These are phyloP conservation scores for Lactarius tabidus DNA, from an alignment of 768 basidiomycete species.

Conservation along the genomic window DNA sequence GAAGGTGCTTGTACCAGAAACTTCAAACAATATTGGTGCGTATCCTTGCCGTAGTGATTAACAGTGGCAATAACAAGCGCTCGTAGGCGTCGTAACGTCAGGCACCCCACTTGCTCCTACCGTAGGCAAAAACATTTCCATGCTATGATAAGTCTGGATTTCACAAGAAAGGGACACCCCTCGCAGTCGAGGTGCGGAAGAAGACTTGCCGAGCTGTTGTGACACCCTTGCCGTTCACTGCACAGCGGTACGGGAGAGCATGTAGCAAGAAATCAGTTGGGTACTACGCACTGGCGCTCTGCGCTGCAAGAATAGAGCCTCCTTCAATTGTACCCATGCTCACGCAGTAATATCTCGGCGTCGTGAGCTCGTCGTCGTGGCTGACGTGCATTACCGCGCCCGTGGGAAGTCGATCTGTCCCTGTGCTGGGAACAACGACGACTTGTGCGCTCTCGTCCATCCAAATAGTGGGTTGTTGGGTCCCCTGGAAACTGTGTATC, in stretches of 20 bases:
- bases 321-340: constrained; percentile 50
- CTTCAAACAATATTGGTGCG: constrained; percentile 58
- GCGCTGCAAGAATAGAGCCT: constrained; percentile 51
- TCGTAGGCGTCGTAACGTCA: constrained; percentile 73
- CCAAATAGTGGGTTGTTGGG: constrained; percentile 84
- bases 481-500: constrained; percentile 75
- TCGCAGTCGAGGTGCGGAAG: constrained; percentile 80
- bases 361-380: constrained; percentile 52
- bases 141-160: constrained; percentile 77
- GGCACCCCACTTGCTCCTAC: constrained; percentile 90
- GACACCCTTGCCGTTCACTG: constrained; percentile 84
- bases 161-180: constrained; percentile 88
- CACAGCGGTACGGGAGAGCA: constrained; percentile 68
- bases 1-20: constrained; percentile 55
- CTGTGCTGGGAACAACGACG: constrained; percentile 54
- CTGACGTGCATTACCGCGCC: constrained; percentile 50
- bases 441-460: constrained; percentile 79
- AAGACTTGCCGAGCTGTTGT: constrained; percentile 72
- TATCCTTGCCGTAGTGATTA: constrained; percentile 13
- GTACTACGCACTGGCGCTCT: constrained; percentile 55
- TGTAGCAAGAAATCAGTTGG: too few species aligned
- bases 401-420: constrained; percentile 50
- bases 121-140: constrained; percentile 83
- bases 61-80: constrained; percentile 5
- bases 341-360: constrained; percentile 54